Percentiles rank a stretch among this genome's conserved stretches.
Conservation (phyloP, 148 eudicot genomes). For the Rhododendron ferrugineum region DNA sequence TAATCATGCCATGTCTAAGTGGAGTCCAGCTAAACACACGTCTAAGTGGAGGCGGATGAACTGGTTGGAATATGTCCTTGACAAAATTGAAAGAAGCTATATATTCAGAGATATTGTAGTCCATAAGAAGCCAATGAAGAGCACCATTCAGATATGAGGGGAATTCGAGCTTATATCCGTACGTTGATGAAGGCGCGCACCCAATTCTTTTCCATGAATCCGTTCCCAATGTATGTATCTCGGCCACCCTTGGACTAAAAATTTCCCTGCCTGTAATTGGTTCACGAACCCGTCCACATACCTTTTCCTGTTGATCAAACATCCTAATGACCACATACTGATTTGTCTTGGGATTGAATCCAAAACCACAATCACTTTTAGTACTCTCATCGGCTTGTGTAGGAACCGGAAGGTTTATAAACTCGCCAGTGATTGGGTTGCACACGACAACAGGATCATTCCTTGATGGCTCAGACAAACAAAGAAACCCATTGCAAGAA, state of each 20-base stretch:
- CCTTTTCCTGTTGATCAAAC: neutral
- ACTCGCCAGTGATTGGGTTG: constrained; percentile 26
- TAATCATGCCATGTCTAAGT: neutral
- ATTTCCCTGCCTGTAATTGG: neutral
- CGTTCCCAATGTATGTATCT: constrained; percentile 13
- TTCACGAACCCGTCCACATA: neutral
- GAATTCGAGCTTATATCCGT: neutral
- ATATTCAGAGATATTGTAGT: neutral
- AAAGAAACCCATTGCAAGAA: constrained; percentile 19
- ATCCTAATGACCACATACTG: constrained; percentile 12
- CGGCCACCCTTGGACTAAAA: neutral
- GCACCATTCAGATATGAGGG: constrained; percentile 4
- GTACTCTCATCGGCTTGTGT: neutral
- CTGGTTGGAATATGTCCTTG: constrained; percentile 12
- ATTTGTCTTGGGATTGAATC: constrained; percentile 9
- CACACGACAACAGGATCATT: constrained; percentile 17
- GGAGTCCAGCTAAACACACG: neutral
- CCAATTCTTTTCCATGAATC: constrained; percentile 9
- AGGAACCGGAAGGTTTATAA: constrained; percentile 4
- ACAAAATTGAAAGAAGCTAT: constrained; percentile 23
- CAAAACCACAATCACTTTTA: constrained; percentile 8
- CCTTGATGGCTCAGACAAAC: neutral
- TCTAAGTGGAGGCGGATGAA: constrained; percentile 11
- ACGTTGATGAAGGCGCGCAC: neutral
- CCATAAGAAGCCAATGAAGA: constrained; percentile 18